Percentiles rank a stretch among this genome's conserved stretches.
Evolutionary conservation across 2,329 filamentous ascomycete species (phyloP).

Genomic region (Zymoseptoria tritici): DNA sequence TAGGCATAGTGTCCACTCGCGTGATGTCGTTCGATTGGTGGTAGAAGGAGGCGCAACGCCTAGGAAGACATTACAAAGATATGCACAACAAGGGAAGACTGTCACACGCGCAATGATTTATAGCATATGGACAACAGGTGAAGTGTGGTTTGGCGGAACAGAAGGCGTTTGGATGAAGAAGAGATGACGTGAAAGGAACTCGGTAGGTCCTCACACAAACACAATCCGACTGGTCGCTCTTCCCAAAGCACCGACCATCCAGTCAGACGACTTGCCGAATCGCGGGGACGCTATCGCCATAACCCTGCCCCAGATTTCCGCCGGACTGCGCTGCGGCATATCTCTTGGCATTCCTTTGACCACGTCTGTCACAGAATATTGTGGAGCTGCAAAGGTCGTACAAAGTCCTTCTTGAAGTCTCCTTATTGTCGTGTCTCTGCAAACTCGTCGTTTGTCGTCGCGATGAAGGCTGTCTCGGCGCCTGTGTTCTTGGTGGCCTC

Average conservation of each 20-base stretch:
- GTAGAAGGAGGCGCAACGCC: constrained; percentile 2
- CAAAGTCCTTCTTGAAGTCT: not conserved
- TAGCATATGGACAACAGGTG: not conserved
- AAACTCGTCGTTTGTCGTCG: not conserved
- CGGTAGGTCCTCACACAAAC: not conserved
- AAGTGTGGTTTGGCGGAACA: not conserved
- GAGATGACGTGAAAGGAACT: not conserved
- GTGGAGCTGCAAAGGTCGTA: not conserved
- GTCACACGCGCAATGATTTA: constrained; percentile 4
- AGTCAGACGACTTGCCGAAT: not conserved
- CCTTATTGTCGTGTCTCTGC: not conserved
- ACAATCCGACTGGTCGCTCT: not conserved
- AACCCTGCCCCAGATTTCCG: not conserved
- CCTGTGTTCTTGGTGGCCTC: not conserved
- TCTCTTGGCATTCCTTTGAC: not conserved
- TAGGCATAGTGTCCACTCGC: constrained; percentile 19
- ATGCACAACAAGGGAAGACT: constrained; percentile 6
- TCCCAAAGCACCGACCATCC: not conserved
- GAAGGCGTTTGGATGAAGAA: not conserved
- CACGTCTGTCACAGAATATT: not conserved
- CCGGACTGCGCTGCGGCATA: not conserved
- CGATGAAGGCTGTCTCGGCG: not conserved
- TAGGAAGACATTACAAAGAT: constrained; percentile 13
- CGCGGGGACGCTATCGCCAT: not conserved
- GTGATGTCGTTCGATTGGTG: constrained; percentile 14